phyloP scores from a whole-genome alignment of 345 rosid genomes.

The Clarkia xantiana region DNA sequence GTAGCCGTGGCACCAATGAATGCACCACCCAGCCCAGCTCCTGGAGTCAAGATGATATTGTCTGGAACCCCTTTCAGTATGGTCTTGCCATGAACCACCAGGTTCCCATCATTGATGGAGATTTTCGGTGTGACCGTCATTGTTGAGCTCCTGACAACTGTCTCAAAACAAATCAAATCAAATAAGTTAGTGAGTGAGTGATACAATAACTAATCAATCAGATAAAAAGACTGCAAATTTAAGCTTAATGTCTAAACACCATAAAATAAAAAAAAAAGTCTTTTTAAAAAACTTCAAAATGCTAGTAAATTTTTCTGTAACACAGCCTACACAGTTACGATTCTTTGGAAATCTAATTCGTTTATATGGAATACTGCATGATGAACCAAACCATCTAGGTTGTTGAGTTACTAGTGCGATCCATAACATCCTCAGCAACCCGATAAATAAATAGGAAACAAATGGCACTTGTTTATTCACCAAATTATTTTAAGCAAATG shows the following conservation, averaged over 20 bases:
- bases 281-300: not conserved
- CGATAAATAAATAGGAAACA: not conserved
- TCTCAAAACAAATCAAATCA: not conserved
- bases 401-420: slow-evolving; percentile 10
- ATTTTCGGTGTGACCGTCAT: slow-evolving; percentile 80
- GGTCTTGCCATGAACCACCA: slow-evolving; percentile 89
- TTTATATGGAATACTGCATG: slow-evolving; percentile 8
- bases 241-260: too few species aligned
- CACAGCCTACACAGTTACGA: slow-evolving; percentile 7
- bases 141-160: slow-evolving; percentile 17
- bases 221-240: too few species aligned
- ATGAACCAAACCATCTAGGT: slow-evolving; percentile 9
- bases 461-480: not conserved
- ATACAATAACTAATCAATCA: too few species aligned
- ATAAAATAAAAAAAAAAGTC: too few species aligned
- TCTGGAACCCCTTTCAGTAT: slow-evolving; percentile 76
- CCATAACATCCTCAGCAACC: slow-evolving; percentile 13
- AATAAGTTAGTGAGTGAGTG: not conserved
- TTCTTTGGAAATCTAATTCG: slow-evolving; percentile 5
- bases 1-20: slow-evolving; percentile 80
- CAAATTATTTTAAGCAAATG: not conserved
- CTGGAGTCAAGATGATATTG: slow-evolving; percentile 68
- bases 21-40: slow-evolving; percentile 58
- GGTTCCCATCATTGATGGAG: slow-evolving; percentile 61
- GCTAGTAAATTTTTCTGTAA: not conserved